Evolutionary conservation across 2,329 filamentous ascomycete species (phyloP).

Genomic region (Phoma sp.): DNA sequence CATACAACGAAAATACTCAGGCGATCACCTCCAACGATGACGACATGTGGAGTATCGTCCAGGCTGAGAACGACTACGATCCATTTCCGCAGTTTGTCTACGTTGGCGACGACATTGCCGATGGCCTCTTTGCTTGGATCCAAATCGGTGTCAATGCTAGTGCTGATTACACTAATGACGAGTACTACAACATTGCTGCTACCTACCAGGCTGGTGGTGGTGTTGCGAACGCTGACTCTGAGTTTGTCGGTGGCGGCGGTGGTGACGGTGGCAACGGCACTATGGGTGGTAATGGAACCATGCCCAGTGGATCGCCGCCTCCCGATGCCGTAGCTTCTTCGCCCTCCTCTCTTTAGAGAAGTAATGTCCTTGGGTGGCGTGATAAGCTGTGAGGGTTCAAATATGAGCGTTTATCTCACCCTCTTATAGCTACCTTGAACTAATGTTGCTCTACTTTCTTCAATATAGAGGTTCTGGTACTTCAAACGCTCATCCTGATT

Average conservation of each 20-base stretch:
- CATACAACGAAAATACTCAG: conserved; percentile 49
- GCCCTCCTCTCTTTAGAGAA: neutral
- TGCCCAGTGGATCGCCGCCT: conserved; percentile 23
- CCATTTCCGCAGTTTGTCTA: conserved; percentile 34
- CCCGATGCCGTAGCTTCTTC: conserved; percentile 16
- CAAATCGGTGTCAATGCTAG: conserved; percentile 31
- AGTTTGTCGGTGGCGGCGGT: conserved; percentile 8
- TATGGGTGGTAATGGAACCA: conserved; percentile 19
- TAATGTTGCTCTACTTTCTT: too few species aligned
- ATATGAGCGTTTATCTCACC: too few species aligned
- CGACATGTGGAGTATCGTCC: conserved; percentile 36
- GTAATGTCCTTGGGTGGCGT: neutral
- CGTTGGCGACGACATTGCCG: conserved; percentile 26
- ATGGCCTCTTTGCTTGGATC: conserved; percentile 37
- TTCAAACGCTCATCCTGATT: too few species aligned
- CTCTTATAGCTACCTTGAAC: too few species aligned
- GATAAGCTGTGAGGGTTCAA: neutral
- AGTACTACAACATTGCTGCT: conserved; percentile 29
- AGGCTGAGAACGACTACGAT: conserved; percentile 32
- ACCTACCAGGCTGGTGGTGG: conserved; percentile 30
- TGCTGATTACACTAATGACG: conserved; percentile 26
- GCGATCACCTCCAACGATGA: conserved; percentile 28
- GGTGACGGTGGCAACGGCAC: neutral
- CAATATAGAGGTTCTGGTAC: too few species aligned
- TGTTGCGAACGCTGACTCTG: conserved; percentile 19